Evolutionary conservation across 139 green algal genomes (phyloP).

Genomic region (Volvox africanus): DNA sequence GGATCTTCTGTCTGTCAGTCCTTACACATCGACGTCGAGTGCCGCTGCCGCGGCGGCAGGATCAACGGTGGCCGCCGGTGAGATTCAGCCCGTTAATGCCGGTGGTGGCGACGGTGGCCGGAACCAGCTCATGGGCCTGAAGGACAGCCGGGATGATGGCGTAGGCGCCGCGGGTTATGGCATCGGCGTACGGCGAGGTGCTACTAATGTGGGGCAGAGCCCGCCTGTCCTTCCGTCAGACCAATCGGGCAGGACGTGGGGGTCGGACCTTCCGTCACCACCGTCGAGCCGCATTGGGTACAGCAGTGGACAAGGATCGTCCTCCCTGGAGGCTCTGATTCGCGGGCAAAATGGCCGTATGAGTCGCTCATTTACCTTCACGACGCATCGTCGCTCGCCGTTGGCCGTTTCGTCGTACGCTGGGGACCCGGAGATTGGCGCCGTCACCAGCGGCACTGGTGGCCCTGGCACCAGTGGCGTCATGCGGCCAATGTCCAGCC

Average conservation of each 20-base stretch:
- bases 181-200: not conserved
- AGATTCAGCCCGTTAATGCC: not conserved
- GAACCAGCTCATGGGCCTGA: too few relatives aligned
- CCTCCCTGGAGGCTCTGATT: slow-evolving; percentile 13
- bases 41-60: not conserved
- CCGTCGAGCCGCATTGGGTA: not conserved
- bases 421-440: slow-evolving; percentile 22
- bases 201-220: not conserved
- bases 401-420: slow-evolving; percentile 32
- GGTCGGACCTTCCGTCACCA: not conserved
- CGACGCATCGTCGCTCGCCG: slow-evolving; percentile 33
- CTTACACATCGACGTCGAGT: not conserved
- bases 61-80: not conserved
- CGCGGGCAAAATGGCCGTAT: not conserved
- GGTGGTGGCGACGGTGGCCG: not conserved
- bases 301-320: not conserved
- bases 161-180: not conserved
- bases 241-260: not conserved
- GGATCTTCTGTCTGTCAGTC: not conserved
- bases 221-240: not conserved
- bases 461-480: not conserved
- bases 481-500: not conserved
- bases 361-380: slow-evolving; percentile 36
- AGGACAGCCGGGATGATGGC: not conserved
- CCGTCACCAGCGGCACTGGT: too few relatives aligned